Conservation (phyloP, 1,139 yeast genomes). For the Petasospora fabianii region DNA sequence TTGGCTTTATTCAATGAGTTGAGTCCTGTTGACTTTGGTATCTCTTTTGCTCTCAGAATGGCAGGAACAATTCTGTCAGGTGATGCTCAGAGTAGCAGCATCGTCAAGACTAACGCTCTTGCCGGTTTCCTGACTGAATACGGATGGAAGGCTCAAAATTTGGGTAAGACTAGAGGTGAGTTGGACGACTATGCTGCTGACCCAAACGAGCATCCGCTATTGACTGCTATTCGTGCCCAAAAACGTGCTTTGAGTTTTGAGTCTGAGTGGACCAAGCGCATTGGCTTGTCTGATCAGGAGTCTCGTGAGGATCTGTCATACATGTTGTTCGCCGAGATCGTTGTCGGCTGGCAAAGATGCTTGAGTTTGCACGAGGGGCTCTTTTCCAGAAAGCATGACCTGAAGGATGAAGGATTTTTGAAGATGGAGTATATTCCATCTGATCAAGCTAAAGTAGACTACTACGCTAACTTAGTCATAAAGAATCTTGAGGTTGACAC, state of each 20-base stretch:
- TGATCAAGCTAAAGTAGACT: conserved; percentile 56
- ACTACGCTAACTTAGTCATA: conserved; percentile 45
- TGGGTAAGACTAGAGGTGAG: conserved; percentile 12
- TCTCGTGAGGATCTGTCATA: conserved; percentile 53
- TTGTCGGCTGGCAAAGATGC: conserved; percentile 60
- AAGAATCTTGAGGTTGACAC: conserved; percentile 70
- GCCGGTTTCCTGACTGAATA: conserved; percentile 78
- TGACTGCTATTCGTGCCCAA: conserved; percentile 13
- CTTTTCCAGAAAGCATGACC: conserved; percentile 57
- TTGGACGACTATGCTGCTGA: conserved; percentile 14
- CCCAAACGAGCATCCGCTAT: conserved; percentile 21
- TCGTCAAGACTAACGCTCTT: conserved; percentile 48
- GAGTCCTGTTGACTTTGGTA: conserved; percentile 29
- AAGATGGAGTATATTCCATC: conserved; percentile 92
- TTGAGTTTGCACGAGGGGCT: conserved; percentile 61
- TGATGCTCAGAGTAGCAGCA: conserved; percentile 52
- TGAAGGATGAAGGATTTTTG: conserved; percentile 58
- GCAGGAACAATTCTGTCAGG: conserved; percentile 67
- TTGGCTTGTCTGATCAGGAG: conserved; percentile 40
- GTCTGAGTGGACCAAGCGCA: neutral
- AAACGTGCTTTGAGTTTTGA: conserved; percentile 9
- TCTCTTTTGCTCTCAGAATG: conserved; percentile 73
- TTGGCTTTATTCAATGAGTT: conserved; percentile 58
- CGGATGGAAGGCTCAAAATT: conserved; percentile 61
- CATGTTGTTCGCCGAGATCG: conserved; percentile 64